Evolutionary conservation across 495 filamentous ascomycete species (phyloP).

Genomic region (Penicillium bovifimosum): DNA sequence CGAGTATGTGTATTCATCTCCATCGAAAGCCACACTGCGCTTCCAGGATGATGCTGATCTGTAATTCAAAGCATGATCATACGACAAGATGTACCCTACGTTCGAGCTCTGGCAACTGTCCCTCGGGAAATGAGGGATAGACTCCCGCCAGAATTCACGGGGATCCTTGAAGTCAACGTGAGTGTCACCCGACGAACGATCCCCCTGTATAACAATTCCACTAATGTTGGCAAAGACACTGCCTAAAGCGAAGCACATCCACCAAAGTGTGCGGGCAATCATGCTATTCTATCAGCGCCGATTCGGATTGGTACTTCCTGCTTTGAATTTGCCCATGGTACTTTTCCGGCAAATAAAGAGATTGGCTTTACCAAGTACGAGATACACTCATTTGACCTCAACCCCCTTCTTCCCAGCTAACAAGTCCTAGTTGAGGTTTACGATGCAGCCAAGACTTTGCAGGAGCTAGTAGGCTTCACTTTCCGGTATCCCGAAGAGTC

Average conservation of each 20-base stretch:
- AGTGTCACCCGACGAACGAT: constrained; percentile 9
- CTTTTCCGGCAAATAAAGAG: constrained; percentile 65
- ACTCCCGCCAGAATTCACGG: constrained; percentile 54
- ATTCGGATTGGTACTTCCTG: constrained; percentile 66
- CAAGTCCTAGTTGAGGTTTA: constrained; percentile 60
- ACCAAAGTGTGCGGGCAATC: constrained; percentile 55
- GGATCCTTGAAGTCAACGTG: constrained; percentile 52
- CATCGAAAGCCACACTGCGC: not conserved
- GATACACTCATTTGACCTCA: not conserved
- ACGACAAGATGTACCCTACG: constrained; percentile 43
- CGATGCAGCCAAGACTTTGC: constrained; percentile 52
- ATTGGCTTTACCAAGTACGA: constrained; percentile 71
- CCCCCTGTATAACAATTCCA: not conserved
- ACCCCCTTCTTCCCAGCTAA: constrained; percentile 8
- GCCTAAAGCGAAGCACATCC: constrained; percentile 52
- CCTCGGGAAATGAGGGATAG: constrained; percentile 62
- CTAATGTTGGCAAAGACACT: constrained; percentile 25
- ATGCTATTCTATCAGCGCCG: constrained; percentile 57
- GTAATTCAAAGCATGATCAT: constrained; percentile 31
- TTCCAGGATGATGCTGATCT: not conserved
- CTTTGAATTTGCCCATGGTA: constrained; percentile 61
- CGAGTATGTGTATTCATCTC: constrained; percentile 31
- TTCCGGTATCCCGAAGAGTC: constrained; percentile 49
- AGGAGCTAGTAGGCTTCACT: constrained; percentile 47
- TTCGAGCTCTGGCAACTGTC: constrained; percentile 41